phyloP scores from a whole-genome alignment of 768 basidiomycete species.

The Heimioporus sp. region DNA sequence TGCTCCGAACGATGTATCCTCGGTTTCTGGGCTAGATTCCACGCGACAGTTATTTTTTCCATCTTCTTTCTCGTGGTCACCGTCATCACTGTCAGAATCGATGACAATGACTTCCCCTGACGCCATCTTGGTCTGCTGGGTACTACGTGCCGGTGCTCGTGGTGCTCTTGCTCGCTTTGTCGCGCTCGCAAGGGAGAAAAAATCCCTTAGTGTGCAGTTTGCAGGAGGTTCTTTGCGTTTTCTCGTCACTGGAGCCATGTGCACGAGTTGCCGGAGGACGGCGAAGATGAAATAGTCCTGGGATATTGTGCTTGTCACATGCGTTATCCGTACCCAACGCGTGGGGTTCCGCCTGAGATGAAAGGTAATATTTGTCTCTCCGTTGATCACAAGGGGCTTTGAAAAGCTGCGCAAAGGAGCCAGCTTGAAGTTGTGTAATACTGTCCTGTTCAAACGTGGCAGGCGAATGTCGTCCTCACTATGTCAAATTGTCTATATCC shows the following conservation, averaged over 20 bases:
- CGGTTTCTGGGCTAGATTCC: background rate
- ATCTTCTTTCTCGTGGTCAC: background rate
- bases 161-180: conserved; percentile 19
- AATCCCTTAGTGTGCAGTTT: conserved; percentile 44
- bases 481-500: too few relatives aligned
- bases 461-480: too few relatives aligned
- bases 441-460: too few relatives aligned
- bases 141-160: background rate
- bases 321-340: too few relatives aligned
- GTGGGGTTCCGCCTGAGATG: too few relatives aligned
- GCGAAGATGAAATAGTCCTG: too few relatives aligned
- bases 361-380: too few relatives aligned
- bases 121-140: background rate
- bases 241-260: conserved; percentile 38
- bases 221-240: conserved; percentile 33
- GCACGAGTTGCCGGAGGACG: too few relatives aligned
- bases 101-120: conserved; percentile 53
- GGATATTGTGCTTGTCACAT: too few relatives aligned
- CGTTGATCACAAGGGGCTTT: too few relatives aligned
- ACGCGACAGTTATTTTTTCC: background rate
- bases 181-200: conserved; percentile 36
- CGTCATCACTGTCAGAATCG: conserved; percentile 57
- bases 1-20: conserved; percentile 16
- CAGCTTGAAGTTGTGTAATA: too few relatives aligned
- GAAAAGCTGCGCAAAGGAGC: too few relatives aligned